A percentile compares a stretch with the other conserved stretches of the same genome.
Evolutionary conservation across 169 alveolate species (phyloP).

Genomic region (Eimeria acervulina): DNA sequence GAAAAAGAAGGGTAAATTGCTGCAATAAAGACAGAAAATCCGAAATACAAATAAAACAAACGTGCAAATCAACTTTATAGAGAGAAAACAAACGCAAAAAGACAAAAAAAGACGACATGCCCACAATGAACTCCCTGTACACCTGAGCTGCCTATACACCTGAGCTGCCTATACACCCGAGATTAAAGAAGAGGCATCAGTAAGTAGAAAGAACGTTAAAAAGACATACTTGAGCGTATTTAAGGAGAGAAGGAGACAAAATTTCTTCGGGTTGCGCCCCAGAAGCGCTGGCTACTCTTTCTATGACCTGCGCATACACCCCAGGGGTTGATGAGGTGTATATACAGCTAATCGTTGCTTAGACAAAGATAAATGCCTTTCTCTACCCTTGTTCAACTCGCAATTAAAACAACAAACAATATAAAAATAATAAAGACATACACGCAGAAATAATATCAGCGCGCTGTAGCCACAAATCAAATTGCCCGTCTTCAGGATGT

Average conservation of each 20-base stretch:
- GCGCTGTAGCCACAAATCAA: background rate
- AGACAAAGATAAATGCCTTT: background rate
- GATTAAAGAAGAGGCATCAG: background rate
- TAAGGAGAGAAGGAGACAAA: background rate
- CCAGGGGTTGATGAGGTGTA: background rate
- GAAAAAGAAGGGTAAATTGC: background rate
- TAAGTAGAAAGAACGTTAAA: background rate
- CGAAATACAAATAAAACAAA: background rate
- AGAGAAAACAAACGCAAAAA: background rate
- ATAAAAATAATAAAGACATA: background rate
- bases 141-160: background rate
- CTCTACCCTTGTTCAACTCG: background rate
- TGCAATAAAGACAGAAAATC: background rate
- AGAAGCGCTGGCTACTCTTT: background rate
- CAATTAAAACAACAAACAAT: no score
- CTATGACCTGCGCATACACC: background rate
- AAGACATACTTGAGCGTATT: background rate
- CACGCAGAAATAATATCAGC: background rate
- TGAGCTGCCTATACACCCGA: slow-evolving; percentile 8
- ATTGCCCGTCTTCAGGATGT: background rate
- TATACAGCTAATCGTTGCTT: background rate
- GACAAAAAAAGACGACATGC: background rate
- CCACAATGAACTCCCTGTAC: background rate
- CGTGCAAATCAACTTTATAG: background rate
- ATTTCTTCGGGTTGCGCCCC: background rate